Conservation (phyloP, 768 basidiomycete species). For the Russula compacta region DNA sequence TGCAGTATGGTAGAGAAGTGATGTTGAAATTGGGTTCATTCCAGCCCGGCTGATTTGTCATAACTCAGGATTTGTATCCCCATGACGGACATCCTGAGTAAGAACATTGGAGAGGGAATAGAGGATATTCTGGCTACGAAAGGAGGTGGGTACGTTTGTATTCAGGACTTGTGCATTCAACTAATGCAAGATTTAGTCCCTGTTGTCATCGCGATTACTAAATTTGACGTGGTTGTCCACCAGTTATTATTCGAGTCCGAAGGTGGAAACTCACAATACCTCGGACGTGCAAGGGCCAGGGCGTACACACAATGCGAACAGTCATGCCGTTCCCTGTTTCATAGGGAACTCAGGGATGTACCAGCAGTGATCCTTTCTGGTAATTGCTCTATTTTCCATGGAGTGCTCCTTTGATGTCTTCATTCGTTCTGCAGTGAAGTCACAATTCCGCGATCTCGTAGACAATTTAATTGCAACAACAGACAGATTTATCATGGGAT, state of each 20-base stretch:
- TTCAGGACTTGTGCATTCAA: background rate
- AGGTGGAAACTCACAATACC: background rate
- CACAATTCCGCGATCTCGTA: background rate
- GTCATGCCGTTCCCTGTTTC: background rate
- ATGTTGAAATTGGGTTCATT: background rate
- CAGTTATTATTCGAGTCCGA: background rate
- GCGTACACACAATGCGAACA: background rate
- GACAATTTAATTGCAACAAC: background rate
- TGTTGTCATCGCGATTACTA: background rate
- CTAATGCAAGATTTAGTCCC: background rate
- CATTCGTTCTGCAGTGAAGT: background rate
- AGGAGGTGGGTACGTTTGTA: background rate
- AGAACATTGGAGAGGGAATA: background rate
- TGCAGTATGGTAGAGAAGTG: background rate
- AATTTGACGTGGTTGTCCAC: background rate
- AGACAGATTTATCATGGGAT: background rate
- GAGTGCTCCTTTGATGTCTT: background rate
- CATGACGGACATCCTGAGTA: background rate
- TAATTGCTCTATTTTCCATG: background rate
- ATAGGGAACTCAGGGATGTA: background rate
- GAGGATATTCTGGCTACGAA: background rate
- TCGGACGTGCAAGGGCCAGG: background rate
- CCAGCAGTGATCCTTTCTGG: slow-evolving; percentile 5
- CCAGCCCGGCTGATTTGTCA: background rate
- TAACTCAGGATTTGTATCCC: slow-evolving; percentile 4